Conservation (phyloP, 2,329 filamentous ascomycete genomes). For the Periconia sp. region DNA sequence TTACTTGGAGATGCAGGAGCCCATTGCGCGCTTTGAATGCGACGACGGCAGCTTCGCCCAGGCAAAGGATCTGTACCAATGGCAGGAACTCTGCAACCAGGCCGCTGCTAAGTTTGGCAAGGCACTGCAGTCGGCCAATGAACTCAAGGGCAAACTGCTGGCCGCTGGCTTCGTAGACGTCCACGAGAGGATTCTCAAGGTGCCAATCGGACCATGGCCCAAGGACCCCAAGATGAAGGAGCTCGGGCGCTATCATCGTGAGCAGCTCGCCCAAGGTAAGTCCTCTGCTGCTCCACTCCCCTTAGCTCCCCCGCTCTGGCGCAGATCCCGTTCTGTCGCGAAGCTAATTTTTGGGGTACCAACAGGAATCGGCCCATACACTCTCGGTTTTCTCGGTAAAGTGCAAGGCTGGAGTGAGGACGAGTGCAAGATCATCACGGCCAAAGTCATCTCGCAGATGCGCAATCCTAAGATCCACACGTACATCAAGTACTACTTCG, state of each 20-base stretch:
- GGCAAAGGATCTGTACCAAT: constrained; percentile 24
- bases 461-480: constrained; percentile 29
- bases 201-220: constrained; percentile 47
- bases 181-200: constrained; percentile 36
- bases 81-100: constrained; percentile 34
- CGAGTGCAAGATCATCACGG: constrained; percentile 37
- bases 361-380: constrained; percentile 37
- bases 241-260: constrained; percentile 47
- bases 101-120: constrained; percentile 29
- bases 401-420: constrained; percentile 38
- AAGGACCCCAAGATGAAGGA: constrained; percentile 54
- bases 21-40: constrained; percentile 32
- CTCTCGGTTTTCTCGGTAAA: constrained; percentile 38
- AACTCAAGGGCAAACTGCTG: constrained; percentile 29
- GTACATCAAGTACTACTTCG: constrained; percentile 40
- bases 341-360: background rate
- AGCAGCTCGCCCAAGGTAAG: constrained; percentile 34
- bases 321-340: background rate
- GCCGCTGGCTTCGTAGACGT: constrained; percentile 38
- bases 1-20: constrained; percentile 42
- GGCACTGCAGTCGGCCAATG: constrained; percentile 24
- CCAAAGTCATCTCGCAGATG: constrained; percentile 36
- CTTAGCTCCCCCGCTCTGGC: background rate
- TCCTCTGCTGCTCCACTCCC: background rate
- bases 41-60: constrained; percentile 33